These are phyloP conservation scores for Candida andamanensis DNA, from an alignment of 805 yeast species.

Conservation along the genomic window DNA sequence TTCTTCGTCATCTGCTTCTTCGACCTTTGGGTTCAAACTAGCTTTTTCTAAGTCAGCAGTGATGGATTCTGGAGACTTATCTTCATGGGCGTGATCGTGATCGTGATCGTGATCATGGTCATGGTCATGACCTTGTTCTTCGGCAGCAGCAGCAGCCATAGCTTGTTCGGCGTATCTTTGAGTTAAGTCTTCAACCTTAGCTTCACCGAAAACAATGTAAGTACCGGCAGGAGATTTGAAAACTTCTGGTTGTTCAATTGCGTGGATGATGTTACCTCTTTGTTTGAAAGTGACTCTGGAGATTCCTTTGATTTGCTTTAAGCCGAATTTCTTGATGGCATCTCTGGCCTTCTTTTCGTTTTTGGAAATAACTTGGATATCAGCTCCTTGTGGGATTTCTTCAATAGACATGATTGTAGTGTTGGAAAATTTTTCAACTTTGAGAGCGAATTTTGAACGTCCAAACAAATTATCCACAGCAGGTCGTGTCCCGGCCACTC, in stretches of 20 bases:
- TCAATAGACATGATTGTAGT: conserved; percentile 37
- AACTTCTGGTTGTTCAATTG: conserved; percentile 91
- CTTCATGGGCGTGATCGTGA: conserved; percentile 19
- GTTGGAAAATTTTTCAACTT: conserved; percentile 11
- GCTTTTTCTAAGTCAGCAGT: conserved; percentile 70
- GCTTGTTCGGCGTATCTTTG: conserved; percentile 71
- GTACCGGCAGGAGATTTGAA: conserved; percentile 91
- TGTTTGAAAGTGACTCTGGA: conserved; percentile 93
- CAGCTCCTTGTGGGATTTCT: conserved; percentile 72
- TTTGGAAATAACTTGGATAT: conserved; percentile 75
- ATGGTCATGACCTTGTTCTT: conserved; percentile 14
- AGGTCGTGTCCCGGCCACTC: no score
- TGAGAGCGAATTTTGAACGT: no score
- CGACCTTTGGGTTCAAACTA: conserved; percentile 23
- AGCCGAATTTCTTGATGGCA: conserved; percentile 77
- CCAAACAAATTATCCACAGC: no score
- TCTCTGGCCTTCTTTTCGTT: conserved; percentile 96
- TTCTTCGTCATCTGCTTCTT: conserved; percentile 61
- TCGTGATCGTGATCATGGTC: conserved; percentile 13
- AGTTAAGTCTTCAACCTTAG: conserved; percentile 90
- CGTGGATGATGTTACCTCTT: conserved; percentile 86
- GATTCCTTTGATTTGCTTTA: conserved; percentile 88
- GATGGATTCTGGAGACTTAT: conserved; percentile 71
- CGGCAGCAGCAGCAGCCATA: conserved; percentile 40
- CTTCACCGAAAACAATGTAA: conserved; percentile 96